Evolutionary conservation across 1,284 basidiomycete species (phyloP).

Genomic region (Naganishia cerealis): DNA sequence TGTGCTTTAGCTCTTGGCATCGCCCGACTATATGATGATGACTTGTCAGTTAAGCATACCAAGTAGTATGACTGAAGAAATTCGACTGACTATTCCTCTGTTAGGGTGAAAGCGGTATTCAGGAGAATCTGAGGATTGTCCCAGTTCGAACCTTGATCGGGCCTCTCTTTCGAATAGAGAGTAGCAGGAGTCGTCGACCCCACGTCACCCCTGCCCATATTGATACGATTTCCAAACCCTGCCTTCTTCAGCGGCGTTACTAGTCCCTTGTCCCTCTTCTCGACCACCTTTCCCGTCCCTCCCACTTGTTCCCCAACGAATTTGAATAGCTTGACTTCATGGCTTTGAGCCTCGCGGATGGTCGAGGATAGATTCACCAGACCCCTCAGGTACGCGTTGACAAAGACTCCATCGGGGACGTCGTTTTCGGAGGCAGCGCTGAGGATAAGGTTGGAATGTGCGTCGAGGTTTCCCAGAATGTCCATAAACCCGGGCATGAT

Average conservation of each 20-base stretch:
- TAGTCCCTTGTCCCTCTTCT: constrained; percentile 45
- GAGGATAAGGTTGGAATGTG: constrained; percentile 44
- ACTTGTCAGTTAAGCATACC: background rate
- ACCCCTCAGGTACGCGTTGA: constrained; percentile 43
- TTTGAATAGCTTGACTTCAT: constrained; percentile 48
- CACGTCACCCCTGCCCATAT: background rate
- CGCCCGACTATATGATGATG: constrained; percentile 38
- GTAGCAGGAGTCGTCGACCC: background rate
- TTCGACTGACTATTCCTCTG: constrained; percentile 49
- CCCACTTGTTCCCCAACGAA: constrained; percentile 43
- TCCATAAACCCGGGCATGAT: constrained; percentile 47
- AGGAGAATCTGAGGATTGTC: constrained; percentile 47
- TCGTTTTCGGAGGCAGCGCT: constrained; percentile 37
- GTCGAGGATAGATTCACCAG: constrained; percentile 39
- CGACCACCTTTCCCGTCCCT: constrained; percentile 38
- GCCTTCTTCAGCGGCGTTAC: constrained; percentile 46
- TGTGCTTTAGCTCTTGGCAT: constrained; percentile 49
- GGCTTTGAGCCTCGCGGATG: constrained; percentile 48
- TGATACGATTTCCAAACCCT: constrained; percentile 29
- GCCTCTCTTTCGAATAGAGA: background rate
- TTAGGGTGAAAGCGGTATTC: constrained; percentile 45
- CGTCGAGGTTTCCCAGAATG: constrained; percentile 42
- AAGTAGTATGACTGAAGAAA: background rate
- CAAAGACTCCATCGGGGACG: constrained; percentile 37
- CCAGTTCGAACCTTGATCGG: constrained; percentile 12